Base-by-base conservation (phyloP, 257 asterid genomes). In the Haberlea rhodopensis region DNA sequence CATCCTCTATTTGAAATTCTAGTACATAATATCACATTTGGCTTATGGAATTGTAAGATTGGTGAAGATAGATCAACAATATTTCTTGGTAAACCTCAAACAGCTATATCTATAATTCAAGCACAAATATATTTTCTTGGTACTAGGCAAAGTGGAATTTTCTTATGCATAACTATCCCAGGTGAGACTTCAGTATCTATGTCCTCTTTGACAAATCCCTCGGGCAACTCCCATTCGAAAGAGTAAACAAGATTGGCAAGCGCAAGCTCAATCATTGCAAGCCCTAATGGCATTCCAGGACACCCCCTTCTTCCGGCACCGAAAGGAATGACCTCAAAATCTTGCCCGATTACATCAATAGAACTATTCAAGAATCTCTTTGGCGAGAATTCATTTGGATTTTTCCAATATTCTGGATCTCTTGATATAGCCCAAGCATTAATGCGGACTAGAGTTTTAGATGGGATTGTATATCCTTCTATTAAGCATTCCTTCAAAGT, bases 371-470 rank as follows among this genome's bases (percentile, higher is more conserved):
- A 23, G 58, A 63, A 71, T 53, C 76, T 71, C 16, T 71, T 66
- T 0, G 76, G 76, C 7, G 5, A 13, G 53, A 71, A 71, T 19
- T 71, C 62, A 0, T 43, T 29, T 2, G 71, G 66, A 4, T 57
- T 57, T 48, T 71, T 16, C 75, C 75, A 71, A 11, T 23, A 8
- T 18, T 28, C 18, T 0, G 75, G 66, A 57, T 71, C 75, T 29
- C 75, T 63, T 28, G 70, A 69, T 40, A 71, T 63, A 22, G 65
- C 75, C 66, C 75, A 62, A 3, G 58, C 60, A 59, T 71, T 71
- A 21, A 71, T 7, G 1, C 20, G 25, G 6, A 71, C 76, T 21
- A 51, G 11, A 20, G 76, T 71, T 29, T 64, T 31, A 4, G 76
- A 6, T 26, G 53, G 53, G 51, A 71, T 63, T 45, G 57, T 18